Base-by-base conservation (phyloP, 2,329 filamentous ascomycete genomes). In the Venturiaceae sp. region DNA sequence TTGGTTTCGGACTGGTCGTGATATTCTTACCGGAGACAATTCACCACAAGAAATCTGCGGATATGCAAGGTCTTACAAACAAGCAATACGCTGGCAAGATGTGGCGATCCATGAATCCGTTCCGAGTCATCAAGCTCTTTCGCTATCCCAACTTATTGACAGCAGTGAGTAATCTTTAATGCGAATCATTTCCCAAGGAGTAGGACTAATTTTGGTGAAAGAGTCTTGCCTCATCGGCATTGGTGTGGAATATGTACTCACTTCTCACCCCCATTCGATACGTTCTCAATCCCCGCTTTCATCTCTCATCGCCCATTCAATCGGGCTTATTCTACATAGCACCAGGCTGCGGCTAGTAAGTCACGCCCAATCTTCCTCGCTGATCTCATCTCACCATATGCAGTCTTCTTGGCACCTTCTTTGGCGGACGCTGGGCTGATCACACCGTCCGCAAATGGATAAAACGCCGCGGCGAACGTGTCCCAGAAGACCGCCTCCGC, bases 241-340 rank as follows among this genome's bases (percentile, higher is more conserved):
- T 92, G 0, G 82, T 90, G 14, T 90, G 85, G 85, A 90, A 91
- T 69, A 88, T 90, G 75, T 88, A 88, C 69, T 79, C 78, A 3
- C 77, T 88, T 0, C 75, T 87, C 3, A 87, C 85, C 0, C 83
- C 83, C 0, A 87, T 90, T 58, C 83, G 87, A 21, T 88, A 88
- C 63, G 80, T 90, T 4, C 75, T 91, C 13, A 90, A 90, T 64
- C 87, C 87, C 0, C 83, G 87, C 6, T 90, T 91, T 73, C 69
- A 84, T 57, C 77, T 90, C 9, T 80, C 81, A 0, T 78, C 80
- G 0, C 86, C 87, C 0, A 77, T 90, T 16, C 79, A 88, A 63
- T 83, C 80, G 0, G 86, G 85, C 0, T 76, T 90, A 1, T 88
- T 91, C 71, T 91, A 89, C 67, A 80, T 91, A 21, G 85, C 86